A percentile compares a stretch with the other conserved stretches of the same genome.
Conservation (phyloP, 768 basidiomycete genomes). For the Dentipellis sp. region DNA sequence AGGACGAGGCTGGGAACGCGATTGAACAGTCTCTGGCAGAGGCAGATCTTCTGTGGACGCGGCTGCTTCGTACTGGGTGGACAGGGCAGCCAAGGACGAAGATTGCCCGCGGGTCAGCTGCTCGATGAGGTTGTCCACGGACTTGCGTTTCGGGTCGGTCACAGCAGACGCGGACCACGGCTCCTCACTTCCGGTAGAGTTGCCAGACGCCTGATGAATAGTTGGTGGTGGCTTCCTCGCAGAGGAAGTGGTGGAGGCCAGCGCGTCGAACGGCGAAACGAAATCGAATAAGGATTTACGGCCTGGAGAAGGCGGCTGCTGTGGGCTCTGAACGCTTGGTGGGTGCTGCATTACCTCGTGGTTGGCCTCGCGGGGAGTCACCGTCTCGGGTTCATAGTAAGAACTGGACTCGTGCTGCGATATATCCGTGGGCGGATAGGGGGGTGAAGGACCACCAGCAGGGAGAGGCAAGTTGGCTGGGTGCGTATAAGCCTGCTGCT, state of each 20-base stretch:
- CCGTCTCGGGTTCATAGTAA: conserved; percentile 14
- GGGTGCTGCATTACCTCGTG: conserved; percentile 11
- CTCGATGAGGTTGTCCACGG: conserved; percentile 75
- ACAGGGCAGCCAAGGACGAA: conserved; percentile 19
- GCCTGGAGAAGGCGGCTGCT: conserved; percentile 51
- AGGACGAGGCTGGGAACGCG: conserved; percentile 45
- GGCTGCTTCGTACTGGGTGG: conserved; percentile 22
- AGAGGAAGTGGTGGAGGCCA: conserved; percentile 37
- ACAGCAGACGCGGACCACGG: conserved; percentile 31
- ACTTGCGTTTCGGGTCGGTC: conserved; percentile 64
- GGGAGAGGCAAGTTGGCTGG: conserved; percentile 1
- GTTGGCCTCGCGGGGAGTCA: conserved; percentile 12
- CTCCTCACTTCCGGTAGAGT: conserved; percentile 47
- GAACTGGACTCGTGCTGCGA: conserved; percentile 11
- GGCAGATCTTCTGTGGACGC: conserved; percentile 20
- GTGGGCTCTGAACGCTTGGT: neutral
- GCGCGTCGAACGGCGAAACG: conserved; percentile 75
- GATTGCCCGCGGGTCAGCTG: conserved; percentile 47
- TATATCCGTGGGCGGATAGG: conserved; percentile 5
- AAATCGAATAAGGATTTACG: conserved; percentile 83
- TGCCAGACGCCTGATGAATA: conserved; percentile 24
- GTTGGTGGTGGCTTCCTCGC: conserved; percentile 61
- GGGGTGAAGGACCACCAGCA: conserved; percentile 6
- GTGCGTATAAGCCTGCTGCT: neutral
- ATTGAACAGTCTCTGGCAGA: conserved; percentile 27